phyloP scores from a whole-genome alignment of 495 filamentous ascomycete genomes.

The Penicillium atrosanguineum region DNA sequence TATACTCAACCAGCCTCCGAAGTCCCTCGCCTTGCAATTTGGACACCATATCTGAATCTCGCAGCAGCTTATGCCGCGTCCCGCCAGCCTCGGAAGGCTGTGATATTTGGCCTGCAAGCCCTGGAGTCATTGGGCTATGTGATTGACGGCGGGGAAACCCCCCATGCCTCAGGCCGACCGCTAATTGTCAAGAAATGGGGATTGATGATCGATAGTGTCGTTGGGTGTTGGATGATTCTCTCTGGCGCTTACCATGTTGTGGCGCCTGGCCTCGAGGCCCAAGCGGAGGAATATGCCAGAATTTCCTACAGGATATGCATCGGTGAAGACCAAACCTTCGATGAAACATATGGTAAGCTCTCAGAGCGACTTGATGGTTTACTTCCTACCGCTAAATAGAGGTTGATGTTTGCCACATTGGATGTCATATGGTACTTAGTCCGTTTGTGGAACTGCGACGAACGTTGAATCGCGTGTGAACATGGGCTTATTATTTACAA shows the following conservation, averaged over 20 bases:
- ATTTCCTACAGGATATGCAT: conserved; percentile 8
- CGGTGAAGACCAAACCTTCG: conserved; percentile 33
- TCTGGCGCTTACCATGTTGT: conserved; percentile 23
- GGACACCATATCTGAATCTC: conserved; percentile 25
- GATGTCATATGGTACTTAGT: no score
- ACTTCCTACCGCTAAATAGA: no score
- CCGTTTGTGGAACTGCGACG: no score
- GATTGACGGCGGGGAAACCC: conserved; percentile 30
- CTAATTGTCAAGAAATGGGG: conserved; percentile 46
- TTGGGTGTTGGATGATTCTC: conserved; percentile 38
- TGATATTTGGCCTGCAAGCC: conserved; percentile 26
- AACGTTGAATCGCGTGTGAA: no score
- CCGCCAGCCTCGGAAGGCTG: conserved; percentile 13
- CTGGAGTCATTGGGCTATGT: conserved; percentile 42
- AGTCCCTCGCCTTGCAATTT: conserved; percentile 33
- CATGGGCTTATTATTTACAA: no score
- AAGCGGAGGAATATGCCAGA: conserved; percentile 34
- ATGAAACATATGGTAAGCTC: conserved; percentile 22
- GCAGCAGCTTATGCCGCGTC: conserved; percentile 15
- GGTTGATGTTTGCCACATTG: no score
- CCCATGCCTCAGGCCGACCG: conserved; percentile 5
- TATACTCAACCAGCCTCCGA: conserved; percentile 22
- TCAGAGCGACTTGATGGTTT: no score
- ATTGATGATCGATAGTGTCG: conserved; percentile 20
- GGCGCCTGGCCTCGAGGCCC: conserved; percentile 22